Percentiles rank a stretch among this genome's conserved stretches.
Evolutionary conservation across 441 rosid species (phyloP).

Genomic region (Adansonia grandidieri): DNA sequence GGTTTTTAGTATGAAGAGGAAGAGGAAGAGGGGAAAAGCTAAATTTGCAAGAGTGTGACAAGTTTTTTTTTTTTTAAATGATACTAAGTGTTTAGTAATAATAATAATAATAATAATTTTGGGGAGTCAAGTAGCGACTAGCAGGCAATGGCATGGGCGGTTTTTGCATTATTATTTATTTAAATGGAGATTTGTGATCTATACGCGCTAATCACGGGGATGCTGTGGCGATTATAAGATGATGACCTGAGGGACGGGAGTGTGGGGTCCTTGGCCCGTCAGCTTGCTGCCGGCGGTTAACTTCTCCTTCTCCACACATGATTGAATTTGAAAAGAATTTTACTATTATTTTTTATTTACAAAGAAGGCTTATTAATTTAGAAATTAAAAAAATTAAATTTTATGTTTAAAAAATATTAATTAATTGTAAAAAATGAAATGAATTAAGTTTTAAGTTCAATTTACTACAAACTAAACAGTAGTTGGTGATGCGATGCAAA

Average conservation of each 20-base stretch:
- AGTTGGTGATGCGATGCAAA: no score
- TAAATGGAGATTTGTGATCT: not conserved
- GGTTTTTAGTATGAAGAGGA: slow-evolving; percentile 14
- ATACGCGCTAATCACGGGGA: slow-evolving; percentile 30
- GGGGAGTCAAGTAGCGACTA: not conserved
- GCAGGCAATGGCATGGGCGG: slow-evolving; percentile 9
- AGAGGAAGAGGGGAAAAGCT: slow-evolving; percentile 24
- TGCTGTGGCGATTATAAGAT: not conserved
- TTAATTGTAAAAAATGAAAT: no score
- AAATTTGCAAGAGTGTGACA: slow-evolving; percentile 2
- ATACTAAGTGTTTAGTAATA: no score
- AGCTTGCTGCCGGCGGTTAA: not conserved
- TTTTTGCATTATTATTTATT: not conserved
- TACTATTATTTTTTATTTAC: no score
- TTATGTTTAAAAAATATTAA: no score
- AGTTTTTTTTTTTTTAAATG: not conserved
- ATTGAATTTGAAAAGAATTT: not conserved
- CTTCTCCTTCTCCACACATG: not conserved
- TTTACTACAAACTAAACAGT: no score
- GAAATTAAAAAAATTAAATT: no score
- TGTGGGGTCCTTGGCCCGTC: not conserved
- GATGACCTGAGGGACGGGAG: not conserved
- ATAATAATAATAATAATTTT: not conserved
- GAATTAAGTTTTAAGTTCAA: no score
- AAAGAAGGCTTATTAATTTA: no score